Base-by-base conservation (phyloP, 2,329 filamentous ascomycete species). In the Sporothrix brunneoviolacea region DNA sequence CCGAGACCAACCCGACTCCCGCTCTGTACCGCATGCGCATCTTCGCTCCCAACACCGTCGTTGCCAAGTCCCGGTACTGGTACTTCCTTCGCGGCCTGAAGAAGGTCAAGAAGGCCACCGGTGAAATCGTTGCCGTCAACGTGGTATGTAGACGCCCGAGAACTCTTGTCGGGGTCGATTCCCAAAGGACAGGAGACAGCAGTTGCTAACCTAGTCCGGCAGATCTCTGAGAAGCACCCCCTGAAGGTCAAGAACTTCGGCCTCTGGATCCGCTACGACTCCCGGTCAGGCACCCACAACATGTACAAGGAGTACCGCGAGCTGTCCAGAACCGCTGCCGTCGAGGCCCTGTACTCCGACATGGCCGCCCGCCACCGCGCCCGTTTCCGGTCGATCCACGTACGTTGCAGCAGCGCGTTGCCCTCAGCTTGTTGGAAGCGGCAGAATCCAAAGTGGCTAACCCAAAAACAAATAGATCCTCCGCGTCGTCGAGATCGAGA, bases 241-340 rank as follows among this genome's bases (percentile, higher is more conserved):
- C 80, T 91, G 70, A 96, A 95, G 83, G 91, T 98, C 83, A 98
- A 98, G 90, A 98, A 96, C 88, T 97, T 98, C 73, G 93, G 93
- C 74, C 85, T 98, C 84, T 98, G 94, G 94, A 86, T 98, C 79
- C 91, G 94, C 72, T 98, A 98, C 81, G 91, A 98, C 80, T 98
- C 94, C 58, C 91, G 93, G 76, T 97, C 93, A 67, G 93, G 93
- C 67, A 98, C 93, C 68, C 93, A 98, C 90, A 98, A 98, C 87
- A 98, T 98, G 93, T 98, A 98, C 89, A 97, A 97, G 86, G 93
- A 98, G 86, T 97, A 96, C 87, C 88, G 93, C 72, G 93, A 97
- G 83, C 88, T 97, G 83, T 91, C 88, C 71, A 83, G 93, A 75
- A 88, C 86, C 68, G 91, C 93, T 64, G 93, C 93, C 62, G 91